A percentile compares a stretch with the other conserved stretches of the same genome.
phyloP scores from a whole-genome alignment of 2,329 filamentous ascomycete species.

The Xylariaceae sp. region DNA sequence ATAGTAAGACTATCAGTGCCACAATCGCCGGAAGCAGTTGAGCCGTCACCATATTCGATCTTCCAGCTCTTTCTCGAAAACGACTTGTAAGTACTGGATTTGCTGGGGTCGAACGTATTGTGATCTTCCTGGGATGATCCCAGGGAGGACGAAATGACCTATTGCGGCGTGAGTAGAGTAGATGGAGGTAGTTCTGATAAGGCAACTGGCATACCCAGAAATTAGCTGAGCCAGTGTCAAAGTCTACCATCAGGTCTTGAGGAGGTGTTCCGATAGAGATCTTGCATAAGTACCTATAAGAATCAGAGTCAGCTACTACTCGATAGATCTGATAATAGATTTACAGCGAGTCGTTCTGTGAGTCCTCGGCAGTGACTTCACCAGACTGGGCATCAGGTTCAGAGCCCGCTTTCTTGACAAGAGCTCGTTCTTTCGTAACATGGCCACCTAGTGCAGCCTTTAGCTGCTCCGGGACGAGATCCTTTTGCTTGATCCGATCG shows the following conservation, averaged over 20 bases:
- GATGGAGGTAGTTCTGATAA: too few relatives aligned
- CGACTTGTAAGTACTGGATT: constrained; percentile 65
- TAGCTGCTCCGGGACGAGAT: constrained; percentile 49
- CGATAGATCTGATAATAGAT: not conserved
- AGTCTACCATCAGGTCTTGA: constrained; percentile 67
- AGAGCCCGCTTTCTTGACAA: constrained; percentile 52
- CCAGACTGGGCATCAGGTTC: constrained; percentile 46
- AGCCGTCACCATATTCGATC: constrained; percentile 72
- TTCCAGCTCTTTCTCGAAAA: constrained; percentile 60
- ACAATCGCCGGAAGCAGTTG: constrained; percentile 68
- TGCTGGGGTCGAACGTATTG: constrained; percentile 62
- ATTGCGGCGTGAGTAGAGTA: constrained; percentile 7
- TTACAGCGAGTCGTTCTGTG: constrained; percentile 66
- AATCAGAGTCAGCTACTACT: constrained; percentile 48
- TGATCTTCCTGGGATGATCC: constrained; percentile 50
- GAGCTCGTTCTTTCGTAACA: constrained; percentile 51
- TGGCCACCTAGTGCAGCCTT: constrained; percentile 55
- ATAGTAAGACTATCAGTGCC: constrained; percentile 67
- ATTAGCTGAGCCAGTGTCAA: constrained; percentile 75
- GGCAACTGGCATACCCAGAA: constrained; percentile 70
- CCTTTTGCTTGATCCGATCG: constrained; percentile 54
- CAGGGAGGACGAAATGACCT: constrained; percentile 63
- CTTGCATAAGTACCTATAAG: constrained; percentile 65
- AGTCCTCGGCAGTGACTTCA: constrained; percentile 64
- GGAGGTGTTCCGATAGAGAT: constrained; percentile 69